Base-by-base conservation (phyloP, 257 asterid genomes). In the Solanum arcanum region DNA sequence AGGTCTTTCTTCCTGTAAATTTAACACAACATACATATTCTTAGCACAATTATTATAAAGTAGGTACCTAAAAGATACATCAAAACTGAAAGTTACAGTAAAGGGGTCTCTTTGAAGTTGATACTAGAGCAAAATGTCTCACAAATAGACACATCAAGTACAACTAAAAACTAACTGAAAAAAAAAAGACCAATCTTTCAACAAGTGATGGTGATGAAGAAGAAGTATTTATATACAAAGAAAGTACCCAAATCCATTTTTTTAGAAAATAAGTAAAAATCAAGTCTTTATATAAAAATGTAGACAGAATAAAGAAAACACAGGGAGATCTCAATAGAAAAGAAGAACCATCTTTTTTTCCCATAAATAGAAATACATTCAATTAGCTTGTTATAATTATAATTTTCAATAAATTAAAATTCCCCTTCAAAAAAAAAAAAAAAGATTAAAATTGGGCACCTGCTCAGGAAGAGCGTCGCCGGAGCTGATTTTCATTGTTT, bases 1-100 rank as follows among this genome's bases (percentile, higher is more conserved):
- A 85, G 47, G 91, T 90, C 92, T 91, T 90, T 90, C 91, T 89
- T 87, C 98, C 99, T 92, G 95, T 92, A 92, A 90, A 89, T 90
- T 88, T 87, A 86, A 90, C 83, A 81, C 84, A 83, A 85, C 73
- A 90, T 66, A 91, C 74, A 85, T 5, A 46, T 44, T 84, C 69
- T 91, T 73, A 88, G 89, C 86, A 75, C 88, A 86, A 83, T 59
- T 68, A 49, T 82, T 41, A 83, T 44, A 66, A 16, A 80, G 73
- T 88, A 77, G 84, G 31, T 73, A 78, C 85, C 66, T 49, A 81
- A 87, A 49, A 62, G 64, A 83, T 75, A 46, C 87, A 88, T 86
- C 41, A 42, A 83, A 41, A 84, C 29, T 68, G 68, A 87, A 89
- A 88, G 86, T 69, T 52, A 82, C 82, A 88, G 66, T 87, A 86